Percentiles rank a stretch among this genome's conserved stretches.
Evolutionary conservation across 2,329 filamentous ascomycete species (phyloP).

Genomic region (Pleurostoma richardsiae): DNA sequence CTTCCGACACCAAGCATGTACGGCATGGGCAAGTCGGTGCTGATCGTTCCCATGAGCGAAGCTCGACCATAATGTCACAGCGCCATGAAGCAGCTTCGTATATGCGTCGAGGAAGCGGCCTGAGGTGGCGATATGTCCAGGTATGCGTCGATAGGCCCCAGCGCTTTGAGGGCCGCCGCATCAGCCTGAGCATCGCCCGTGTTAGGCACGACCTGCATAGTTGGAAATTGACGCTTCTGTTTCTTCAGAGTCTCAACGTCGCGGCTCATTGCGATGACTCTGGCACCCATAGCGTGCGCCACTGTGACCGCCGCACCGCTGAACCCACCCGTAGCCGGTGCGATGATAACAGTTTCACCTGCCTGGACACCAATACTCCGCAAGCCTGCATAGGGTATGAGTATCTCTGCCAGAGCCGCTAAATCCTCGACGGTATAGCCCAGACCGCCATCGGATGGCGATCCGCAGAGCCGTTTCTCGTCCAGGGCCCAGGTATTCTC

Average conservation of each 20-base stretch:
- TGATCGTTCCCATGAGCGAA: slow-evolving; percentile 23
- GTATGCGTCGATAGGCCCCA: slow-evolving; percentile 31
- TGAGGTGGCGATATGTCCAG: slow-evolving; percentile 39
- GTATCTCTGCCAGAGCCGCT: slow-evolving; percentile 21
- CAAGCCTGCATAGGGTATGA: slow-evolving; percentile 41
- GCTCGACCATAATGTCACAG: slow-evolving; percentile 27
- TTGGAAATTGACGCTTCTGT: slow-evolving; percentile 20
- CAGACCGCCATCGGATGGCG: slow-evolving; percentile 12
- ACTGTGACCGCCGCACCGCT: slow-evolving; percentile 37
- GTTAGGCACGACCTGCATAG: slow-evolving; percentile 32
- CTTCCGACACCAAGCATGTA: slow-evolving; percentile 20
- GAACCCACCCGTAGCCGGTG: slow-evolving; percentile 40
- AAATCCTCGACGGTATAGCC: slow-evolving; percentile 35
- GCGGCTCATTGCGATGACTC: slow-evolving; percentile 43
- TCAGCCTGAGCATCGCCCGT: slow-evolving; percentile 34
- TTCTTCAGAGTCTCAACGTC: slow-evolving; percentile 27
- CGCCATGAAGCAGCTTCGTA: slow-evolving; percentile 26
- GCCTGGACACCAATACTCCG: slow-evolving; percentile 32
- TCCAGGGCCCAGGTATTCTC: slow-evolving; percentile 28
- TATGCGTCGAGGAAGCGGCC: slow-evolving; percentile 31
- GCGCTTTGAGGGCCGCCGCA: slow-evolving; percentile 14
- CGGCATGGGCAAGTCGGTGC: slow-evolving; percentile 19
- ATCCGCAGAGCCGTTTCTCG: slow-evolving; percentile 19
- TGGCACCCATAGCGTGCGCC: slow-evolving; percentile 42
- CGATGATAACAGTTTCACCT: slow-evolving; percentile 40